Conservation (phyloP, 768 basidiomycete genomes). For the Mycena metata region DNA sequence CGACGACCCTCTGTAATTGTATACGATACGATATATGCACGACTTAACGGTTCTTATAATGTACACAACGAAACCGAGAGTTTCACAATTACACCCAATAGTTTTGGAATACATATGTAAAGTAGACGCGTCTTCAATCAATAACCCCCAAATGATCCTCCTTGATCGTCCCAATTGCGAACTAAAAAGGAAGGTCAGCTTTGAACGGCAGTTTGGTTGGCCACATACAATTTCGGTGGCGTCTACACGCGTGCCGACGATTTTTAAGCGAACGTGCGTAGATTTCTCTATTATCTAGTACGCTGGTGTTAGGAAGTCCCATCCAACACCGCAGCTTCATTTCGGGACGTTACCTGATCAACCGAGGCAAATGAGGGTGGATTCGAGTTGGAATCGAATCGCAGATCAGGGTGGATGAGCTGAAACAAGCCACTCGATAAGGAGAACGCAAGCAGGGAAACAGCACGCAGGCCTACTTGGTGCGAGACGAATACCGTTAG, state of each 20-base stretch:
- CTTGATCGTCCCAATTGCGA: constrained; percentile 98
- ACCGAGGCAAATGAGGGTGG: constrained; percentile 97
- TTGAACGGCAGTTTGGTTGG: background rate
- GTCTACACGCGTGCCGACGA: constrained; percentile 98
- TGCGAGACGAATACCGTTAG: constrained; percentile 95
- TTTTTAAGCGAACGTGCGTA: constrained; percentile 91
- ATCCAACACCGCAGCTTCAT: background rate
- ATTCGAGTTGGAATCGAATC: constrained; percentile 95
- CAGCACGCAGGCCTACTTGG: constrained; percentile 70
- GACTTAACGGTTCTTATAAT: constrained; percentile 7
- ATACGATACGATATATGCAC: background rate
- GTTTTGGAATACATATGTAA: background rate
- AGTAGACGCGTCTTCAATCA: constrained; percentile 58
- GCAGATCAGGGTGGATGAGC: constrained; percentile 95
- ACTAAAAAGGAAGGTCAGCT: constrained; percentile 60
- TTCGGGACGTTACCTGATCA: constrained; percentile 72
- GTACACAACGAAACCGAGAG: constrained; percentile 5
- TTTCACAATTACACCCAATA: constrained; percentile 20
- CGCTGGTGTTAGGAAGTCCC: background rate
- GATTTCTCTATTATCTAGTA: constrained; percentile 92
- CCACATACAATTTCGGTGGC: constrained; percentile 93
- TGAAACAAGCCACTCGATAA: constrained; percentile 46
- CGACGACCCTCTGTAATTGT: constrained; percentile 9
- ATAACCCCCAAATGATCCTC: constrained; percentile 97
- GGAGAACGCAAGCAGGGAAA: constrained; percentile 6